These are phyloP conservation scores for Friedmanniomyces simplex DNA, from an alignment of 495 filamentous ascomycete genomes.

Conservation along the genomic window DNA sequence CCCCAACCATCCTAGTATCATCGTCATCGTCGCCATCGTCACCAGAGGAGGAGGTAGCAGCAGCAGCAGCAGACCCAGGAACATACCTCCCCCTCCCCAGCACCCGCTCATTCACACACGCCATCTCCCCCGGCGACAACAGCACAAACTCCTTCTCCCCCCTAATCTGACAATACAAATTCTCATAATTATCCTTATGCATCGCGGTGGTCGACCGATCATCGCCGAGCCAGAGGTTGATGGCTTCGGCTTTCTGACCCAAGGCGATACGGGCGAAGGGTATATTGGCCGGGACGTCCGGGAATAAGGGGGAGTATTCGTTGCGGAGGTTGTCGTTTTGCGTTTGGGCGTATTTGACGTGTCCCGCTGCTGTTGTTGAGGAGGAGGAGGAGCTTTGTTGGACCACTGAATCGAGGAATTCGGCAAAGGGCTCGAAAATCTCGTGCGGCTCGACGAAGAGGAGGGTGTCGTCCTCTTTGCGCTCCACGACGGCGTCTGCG, in stretches of 20 bases:
- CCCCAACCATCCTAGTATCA: slow-evolving; percentile 9
- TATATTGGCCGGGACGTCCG: slow-evolving; percentile 45
- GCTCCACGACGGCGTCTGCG: slow-evolving; percentile 47
- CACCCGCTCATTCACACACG: slow-evolving; percentile 50
- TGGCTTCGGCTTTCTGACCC: slow-evolving; percentile 49
- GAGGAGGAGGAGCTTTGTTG: not conserved
- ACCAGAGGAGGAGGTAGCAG: too few species aligned
- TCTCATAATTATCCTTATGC: slow-evolving; percentile 74
- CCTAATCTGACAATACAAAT: slow-evolving; percentile 63
- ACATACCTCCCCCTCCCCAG: slow-evolving; percentile 45
- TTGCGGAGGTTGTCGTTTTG: slow-evolving; percentile 66
- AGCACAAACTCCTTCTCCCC: slow-evolving; percentile 62
- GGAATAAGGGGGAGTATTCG: slow-evolving; percentile 52
- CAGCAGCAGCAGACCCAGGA: not conserved
- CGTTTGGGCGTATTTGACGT: slow-evolving; percentile 40
- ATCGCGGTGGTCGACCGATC: slow-evolving; percentile 51
- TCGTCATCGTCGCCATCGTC: too few species aligned
- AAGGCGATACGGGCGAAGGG: slow-evolving; percentile 59
- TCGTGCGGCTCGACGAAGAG: slow-evolving; percentile 44
- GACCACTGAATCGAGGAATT: slow-evolving; percentile 30
- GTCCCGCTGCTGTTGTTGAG: not conserved
- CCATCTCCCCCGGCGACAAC: slow-evolving; percentile 51
- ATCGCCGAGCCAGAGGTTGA: slow-evolving; percentile 74
- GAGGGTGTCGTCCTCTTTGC: slow-evolving; percentile 26
- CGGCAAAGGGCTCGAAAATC: slow-evolving; percentile 27